Evolutionary conservation across 805 yeast species (phyloP).

Genomic region (Starmerella bombi): DNA sequence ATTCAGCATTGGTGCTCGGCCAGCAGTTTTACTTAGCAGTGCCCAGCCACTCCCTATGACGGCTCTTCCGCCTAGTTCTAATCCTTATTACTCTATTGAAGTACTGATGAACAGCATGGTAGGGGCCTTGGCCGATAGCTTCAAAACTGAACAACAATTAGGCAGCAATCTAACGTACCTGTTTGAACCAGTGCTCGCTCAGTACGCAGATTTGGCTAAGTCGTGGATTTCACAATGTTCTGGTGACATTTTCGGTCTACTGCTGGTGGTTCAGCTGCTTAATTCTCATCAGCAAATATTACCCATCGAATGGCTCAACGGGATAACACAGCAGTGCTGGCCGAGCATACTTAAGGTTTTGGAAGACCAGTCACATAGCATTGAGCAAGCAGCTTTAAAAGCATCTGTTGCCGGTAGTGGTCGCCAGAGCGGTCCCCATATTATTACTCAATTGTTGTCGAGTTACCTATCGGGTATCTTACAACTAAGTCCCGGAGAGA

Average conservation of each 20-base stretch:
- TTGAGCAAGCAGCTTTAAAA: conserved; percentile 41
- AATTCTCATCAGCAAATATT: conserved; percentile 48
- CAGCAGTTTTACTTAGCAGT: conserved; percentile 12
- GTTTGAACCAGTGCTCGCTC: conserved; percentile 10
- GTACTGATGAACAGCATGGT: conserved; percentile 16
- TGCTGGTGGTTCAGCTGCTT: conserved; percentile 58
- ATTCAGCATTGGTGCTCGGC: conserved; percentile 20
- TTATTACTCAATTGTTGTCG: conserved; percentile 68
- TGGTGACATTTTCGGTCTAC: conserved; percentile 60
- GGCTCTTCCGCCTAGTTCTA: conserved; percentile 7
- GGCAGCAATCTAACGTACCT: neutral
- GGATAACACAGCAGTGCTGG: conserved; percentile 62
- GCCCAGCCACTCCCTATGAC: conserved; percentile 13
- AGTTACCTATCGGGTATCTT: conserved; percentile 57
- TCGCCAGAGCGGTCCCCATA: conserved; percentile 34
- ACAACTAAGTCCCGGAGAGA: conserved; percentile 34
- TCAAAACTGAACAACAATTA: conserved; percentile 11
- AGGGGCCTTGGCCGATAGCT: conserved; percentile 13
- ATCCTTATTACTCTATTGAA: conserved; percentile 15
- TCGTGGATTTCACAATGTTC: conserved; percentile 11
- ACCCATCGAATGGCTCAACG: conserved; percentile 27
- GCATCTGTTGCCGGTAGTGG: conserved; percentile 16
- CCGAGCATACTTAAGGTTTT: conserved; percentile 68
- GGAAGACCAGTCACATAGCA: conserved; percentile 62
- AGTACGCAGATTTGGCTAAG: conserved; percentile 5